phyloP scores from a whole-genome alignment of 2,329 filamentous ascomycete species.

The Apiospora arundinis region DNA sequence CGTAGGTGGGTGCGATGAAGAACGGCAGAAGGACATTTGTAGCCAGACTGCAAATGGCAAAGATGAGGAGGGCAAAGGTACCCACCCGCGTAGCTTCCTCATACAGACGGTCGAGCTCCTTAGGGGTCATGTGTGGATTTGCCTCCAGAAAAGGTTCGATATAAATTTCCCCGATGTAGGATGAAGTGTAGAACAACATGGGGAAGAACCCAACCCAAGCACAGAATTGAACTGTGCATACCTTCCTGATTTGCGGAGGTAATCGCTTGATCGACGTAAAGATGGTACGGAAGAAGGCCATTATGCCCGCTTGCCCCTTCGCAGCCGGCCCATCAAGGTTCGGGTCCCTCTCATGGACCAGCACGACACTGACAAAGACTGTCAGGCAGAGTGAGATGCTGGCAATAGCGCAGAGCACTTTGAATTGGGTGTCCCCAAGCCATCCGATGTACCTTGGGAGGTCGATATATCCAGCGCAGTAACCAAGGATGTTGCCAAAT shows the following conservation, averaged over 20 bases:
- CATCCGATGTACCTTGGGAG: conserved; percentile 78
- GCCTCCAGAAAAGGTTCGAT: conserved; percentile 79
- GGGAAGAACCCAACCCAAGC: conserved; percentile 97
- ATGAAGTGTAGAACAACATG: conserved; percentile 93
- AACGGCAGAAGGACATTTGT: conserved; percentile 86
- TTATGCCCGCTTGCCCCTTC: conserved; percentile 66
- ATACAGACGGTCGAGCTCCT: conserved; percentile 80
- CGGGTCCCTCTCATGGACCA: conserved; percentile 82
- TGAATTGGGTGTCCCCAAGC: conserved; percentile 88
- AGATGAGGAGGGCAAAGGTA: conserved; percentile 87
- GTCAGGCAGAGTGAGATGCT: conserved; percentile 75
- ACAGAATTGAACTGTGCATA: conserved; percentile 83
- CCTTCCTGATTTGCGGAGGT: conserved; percentile 80
- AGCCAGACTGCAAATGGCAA: conserved; percentile 82
- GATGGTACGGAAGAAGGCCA: conserved; percentile 81
- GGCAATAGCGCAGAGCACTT: conserved; percentile 87
- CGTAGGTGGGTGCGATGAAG: conserved; percentile 83
- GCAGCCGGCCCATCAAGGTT: conserved; percentile 70
- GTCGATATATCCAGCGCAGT: conserved; percentile 84
- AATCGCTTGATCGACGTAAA: conserved; percentile 78
- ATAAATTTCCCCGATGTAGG: conserved; percentile 92
- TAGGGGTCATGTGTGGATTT: conserved; percentile 78
- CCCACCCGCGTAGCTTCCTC: conserved; percentile 86
- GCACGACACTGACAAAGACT: conserved; percentile 70
- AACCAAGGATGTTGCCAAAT: conserved; percentile 89